Percentiles rank a stretch among this genome's conserved stretches.
These are phyloP conservation scores for Nephelium lappaceum DNA, from an alignment of 345 rosid genomes.

Conservation along the genomic window DNA sequence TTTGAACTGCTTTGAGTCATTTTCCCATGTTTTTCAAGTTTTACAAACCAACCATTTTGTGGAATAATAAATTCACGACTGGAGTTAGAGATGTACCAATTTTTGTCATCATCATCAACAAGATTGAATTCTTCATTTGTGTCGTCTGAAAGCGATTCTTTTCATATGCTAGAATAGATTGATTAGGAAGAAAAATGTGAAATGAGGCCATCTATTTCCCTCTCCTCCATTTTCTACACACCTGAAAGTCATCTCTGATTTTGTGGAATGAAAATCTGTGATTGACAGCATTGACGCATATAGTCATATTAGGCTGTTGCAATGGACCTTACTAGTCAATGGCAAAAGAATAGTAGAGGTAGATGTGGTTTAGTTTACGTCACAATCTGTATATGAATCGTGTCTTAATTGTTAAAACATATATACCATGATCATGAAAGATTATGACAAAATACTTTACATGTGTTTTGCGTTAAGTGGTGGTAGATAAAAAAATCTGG, in stretches of 20 bases:
- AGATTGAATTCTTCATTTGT: neutral
- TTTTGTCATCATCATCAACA: no score
- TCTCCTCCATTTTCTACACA: neutral
- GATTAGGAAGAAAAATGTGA: no score
- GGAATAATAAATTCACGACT: no score
- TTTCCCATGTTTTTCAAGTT: neutral
- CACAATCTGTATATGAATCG: neutral
- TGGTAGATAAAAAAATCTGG: slow-evolving; percentile 11
- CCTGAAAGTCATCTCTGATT: neutral
- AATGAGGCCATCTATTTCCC: neutral
- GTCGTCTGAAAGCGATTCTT: neutral
- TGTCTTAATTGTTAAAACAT: slow-evolving; percentile 7
- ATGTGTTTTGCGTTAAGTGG: neutral
- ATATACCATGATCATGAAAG: neutral
- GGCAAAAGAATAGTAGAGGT: neutral
- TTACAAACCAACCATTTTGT: no score
- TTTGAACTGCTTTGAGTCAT: neutral
- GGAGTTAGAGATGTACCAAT: no score
- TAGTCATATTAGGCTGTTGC: no score
- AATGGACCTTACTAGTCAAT: neutral
- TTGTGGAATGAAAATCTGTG: neutral
- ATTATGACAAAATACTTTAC: neutral
- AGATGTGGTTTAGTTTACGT: neutral
- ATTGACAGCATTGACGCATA: neutral
- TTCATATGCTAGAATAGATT: no score